Base-by-base conservation (phyloP, 2,329 filamentous ascomycete species). In the Botrytis pseudocinerea region DNA sequence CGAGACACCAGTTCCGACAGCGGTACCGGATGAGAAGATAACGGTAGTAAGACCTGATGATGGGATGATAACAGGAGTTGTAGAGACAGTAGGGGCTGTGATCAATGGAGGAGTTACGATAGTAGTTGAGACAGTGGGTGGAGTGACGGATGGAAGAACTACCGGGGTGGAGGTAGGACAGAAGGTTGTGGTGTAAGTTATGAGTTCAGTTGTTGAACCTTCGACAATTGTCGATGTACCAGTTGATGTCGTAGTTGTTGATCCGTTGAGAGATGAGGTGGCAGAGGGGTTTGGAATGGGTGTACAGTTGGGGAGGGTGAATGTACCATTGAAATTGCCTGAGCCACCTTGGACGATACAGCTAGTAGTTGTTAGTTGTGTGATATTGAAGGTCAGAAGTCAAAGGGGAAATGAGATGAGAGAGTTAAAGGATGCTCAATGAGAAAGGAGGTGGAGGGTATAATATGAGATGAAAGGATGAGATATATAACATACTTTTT, bases 261-360 rank as follows among this genome's bases (percentile, higher is more conserved):
- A 76, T 10, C 70, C 73, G 40, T 77, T 71, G 20, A 76, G 74
- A 9, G 65, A 38, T 18, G 76, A 72, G 32, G 74, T 76, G 35
- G 73, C 51, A 25, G 72, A 73, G 40, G 46, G 28, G 46, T 65
- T 71, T 44, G 42, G 64, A 20, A 64, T 60, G 2, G 77, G 76
- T 9, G 75, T 76, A 65, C 77, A 79, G 62, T 73, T 73, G 6
- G 82, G 79, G 14, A 85, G 82, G 40, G 82, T 83, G 76, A 82
- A 84, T 64, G 74, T 78, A 46, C 80, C 79, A 69, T 76, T 80
- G 65, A 82, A 73, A 44, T 80, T 78, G 42, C 80, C 78, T 72
- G 75, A 80, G 40, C 62, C 69, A 48, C 81, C 82, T 74, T 86
- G 85, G 64, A 86, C 84, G 54, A 86, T 80, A 76, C 85, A 85